phyloP scores from a whole-genome alignment of 179 eudicot genomes.

The Drosera spatulata region DNA sequence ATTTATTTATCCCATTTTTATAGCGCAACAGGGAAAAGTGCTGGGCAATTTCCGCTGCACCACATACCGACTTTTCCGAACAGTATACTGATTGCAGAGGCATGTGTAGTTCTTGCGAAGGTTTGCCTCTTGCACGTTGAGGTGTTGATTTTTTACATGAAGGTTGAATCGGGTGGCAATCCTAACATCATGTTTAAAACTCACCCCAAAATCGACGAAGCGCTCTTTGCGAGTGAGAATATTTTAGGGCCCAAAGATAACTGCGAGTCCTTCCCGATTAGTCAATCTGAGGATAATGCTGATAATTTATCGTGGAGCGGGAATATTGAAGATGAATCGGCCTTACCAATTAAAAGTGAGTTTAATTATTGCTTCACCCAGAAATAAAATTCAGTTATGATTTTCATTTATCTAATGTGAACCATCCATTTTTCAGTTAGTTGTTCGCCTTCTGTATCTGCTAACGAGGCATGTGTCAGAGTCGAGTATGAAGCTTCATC shows the following conservation, averaged over 20 bases:
- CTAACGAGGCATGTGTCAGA: conserved; percentile 81
- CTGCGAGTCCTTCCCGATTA: conserved; percentile 75
- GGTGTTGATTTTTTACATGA: not conserved
- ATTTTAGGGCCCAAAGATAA: conserved; percentile 95
- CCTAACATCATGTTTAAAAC: conserved; percentile 75
- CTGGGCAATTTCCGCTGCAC: no score
- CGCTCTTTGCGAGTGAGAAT: conserved; percentile 61
- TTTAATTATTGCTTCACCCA: conserved; percentile 2
- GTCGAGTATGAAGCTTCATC: conserved; percentile 85
- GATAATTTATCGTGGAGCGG: conserved; percentile 86
- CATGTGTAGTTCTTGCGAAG: no score
- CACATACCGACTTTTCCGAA: no score
- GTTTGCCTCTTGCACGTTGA: not conserved
- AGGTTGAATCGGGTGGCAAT: conserved; percentile 85
- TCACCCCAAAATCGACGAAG: conserved; percentile 92
- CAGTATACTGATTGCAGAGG: no score
- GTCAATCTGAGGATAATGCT: conserved; percentile 86
- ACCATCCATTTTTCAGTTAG: conserved; percentile 40
- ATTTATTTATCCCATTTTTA: no score
- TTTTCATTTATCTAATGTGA: not conserved
- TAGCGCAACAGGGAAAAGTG: no score
- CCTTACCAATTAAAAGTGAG: conserved; percentile 85
- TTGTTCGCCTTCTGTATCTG: conserved; percentile 99
- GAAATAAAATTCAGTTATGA: not conserved
- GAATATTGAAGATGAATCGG: conserved; percentile 82